phyloP scores from a whole-genome alignment of 495 filamentous ascomycete genomes.

The Lophiostoma macrostomum region DNA sequence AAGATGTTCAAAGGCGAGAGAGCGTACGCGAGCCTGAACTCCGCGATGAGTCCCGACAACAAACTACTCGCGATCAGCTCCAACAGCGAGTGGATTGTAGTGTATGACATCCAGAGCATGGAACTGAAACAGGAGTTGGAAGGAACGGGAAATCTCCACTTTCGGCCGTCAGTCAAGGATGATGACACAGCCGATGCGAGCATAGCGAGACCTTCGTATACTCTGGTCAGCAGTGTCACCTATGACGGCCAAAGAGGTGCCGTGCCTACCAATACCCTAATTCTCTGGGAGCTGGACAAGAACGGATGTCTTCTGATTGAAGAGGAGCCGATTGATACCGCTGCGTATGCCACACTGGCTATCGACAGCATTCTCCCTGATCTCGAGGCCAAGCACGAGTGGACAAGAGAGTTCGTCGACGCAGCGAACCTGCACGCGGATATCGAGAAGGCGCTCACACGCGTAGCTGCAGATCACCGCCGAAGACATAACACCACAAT shows the following conservation, averaged over 20 bases:
- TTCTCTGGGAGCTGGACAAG: constrained; percentile 22
- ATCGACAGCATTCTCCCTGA: constrained; percentile 10
- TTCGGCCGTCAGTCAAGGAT: not conserved
- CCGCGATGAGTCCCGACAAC: constrained; percentile 5
- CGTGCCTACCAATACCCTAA: not conserved
- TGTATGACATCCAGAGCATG: constrained; percentile 5
- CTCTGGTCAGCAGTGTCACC: constrained; percentile 6
- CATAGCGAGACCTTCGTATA: constrained; percentile 3
- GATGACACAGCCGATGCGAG: not conserved
- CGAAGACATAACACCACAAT: constrained; percentile 6
- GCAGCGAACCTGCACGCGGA: not conserved
- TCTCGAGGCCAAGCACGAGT: constrained; percentile 14
- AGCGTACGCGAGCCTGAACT: not conserved
- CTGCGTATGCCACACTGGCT: constrained; percentile 11
- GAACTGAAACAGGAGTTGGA: constrained; percentile 13
- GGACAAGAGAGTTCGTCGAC: constrained; percentile 9
- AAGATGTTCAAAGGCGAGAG: not conserved
- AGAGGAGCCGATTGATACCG: constrained; percentile 15
- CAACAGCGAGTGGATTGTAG: not conserved
- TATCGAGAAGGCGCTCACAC: constrained; percentile 1
- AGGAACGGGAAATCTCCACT: constrained; percentile 3
- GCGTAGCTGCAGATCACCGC: constrained; percentile 6
- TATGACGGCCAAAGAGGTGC: not conserved
- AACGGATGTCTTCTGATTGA: constrained; percentile 14
- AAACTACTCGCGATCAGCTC: constrained; percentile 19